A percentile compares a stretch with the other conserved stretches of the same genome.
phyloP scores from a whole-genome alignment of 2,329 filamentous ascomycete genomes.

The Harringtonia lauricola region DNA sequence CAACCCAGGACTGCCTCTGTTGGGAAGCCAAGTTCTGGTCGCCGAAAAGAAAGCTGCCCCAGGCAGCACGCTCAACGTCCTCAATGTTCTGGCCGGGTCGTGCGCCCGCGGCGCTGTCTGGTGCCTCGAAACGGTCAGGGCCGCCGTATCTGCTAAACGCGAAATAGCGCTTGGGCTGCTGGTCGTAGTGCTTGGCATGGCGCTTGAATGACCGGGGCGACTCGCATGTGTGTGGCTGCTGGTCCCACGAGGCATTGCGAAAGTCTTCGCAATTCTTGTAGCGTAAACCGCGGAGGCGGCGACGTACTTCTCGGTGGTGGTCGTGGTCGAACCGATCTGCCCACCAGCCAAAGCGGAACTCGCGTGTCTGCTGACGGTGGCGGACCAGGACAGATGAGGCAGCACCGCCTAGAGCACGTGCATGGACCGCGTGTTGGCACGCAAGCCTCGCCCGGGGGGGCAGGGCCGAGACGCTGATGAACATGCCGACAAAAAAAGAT shows the following conservation, averaged over 20 bases:
- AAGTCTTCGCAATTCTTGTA: conserved; percentile 35
- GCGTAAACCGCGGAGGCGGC: conserved; percentile 29
- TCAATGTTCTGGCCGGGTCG: conserved; percentile 30
- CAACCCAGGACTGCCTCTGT: conserved; percentile 17
- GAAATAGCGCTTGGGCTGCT: conserved; percentile 18
- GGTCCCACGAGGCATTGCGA: conserved; percentile 35
- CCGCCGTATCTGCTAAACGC: conserved; percentile 13
- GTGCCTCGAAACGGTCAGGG: conserved; percentile 22
- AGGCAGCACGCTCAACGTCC: conserved; percentile 31
- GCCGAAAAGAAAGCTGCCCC: conserved; percentile 31
- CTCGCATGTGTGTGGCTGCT: conserved; percentile 22
- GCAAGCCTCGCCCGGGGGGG: conserved; percentile 6
- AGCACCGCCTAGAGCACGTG: conserved; percentile 4
- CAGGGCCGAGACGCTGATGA: conserved; percentile 7
- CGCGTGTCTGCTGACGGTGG: conserved; percentile 29
- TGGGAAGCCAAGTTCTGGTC: conserved; percentile 11
- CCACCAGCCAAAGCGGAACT: conserved; percentile 39
- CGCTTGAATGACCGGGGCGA: conserved; percentile 26
- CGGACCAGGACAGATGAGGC: conserved; percentile 14
- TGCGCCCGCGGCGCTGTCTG: conserved; percentile 24
- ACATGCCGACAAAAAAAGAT: conserved; percentile 7
- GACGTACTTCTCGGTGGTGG: conserved; percentile 29
- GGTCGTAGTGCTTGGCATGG: conserved; percentile 29
- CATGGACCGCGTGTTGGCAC: conserved; percentile 2
- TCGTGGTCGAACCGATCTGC: conserved; percentile 29